Percentiles rank a stretch among this genome's conserved stretches.
Conservation (phyloP, 768 basidiomycete species). For the Sporobolomyces pararoseus region DNA sequence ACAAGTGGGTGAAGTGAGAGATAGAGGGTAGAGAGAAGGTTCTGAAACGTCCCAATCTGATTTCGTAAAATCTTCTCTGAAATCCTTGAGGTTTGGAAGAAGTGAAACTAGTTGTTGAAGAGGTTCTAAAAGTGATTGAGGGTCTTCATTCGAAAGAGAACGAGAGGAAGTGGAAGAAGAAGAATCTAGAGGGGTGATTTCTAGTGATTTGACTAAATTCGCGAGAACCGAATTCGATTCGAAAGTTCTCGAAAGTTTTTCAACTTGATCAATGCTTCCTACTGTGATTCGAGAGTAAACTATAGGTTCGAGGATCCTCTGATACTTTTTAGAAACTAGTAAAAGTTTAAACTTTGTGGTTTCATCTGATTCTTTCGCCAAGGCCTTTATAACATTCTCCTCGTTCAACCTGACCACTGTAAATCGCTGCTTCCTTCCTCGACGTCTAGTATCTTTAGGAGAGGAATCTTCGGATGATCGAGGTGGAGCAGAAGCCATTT, state of each 20-base stretch:
- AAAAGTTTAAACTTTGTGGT: neutral
- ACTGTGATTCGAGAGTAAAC: neutral
- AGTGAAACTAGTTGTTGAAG: neutral
- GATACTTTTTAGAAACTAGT: conserved; percentile 3
- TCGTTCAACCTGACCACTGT: neutral
- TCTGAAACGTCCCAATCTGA: conserved; percentile 20
- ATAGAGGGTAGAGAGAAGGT: neutral
- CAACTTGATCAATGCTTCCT: neutral
- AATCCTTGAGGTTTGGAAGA: neutral
- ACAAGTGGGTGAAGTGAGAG: conserved; percentile 7
- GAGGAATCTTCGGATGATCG: neutral
- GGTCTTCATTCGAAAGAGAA: too few species aligned
- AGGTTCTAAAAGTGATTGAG: conserved; percentile 1
- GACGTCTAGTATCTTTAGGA: neutral
- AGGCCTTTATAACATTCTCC: neutral
- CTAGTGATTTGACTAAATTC: neutral
- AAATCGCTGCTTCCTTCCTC: neutral
- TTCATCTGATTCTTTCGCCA: neutral
- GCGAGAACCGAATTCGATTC: neutral
- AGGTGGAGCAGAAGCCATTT: conserved; percentile 19
- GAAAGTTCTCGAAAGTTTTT: neutral
- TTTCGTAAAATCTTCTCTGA: conserved; percentile 25
- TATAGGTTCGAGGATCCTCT: neutral
- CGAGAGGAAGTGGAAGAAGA: neutral
- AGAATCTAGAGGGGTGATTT: conserved; percentile 2